Conservation (phyloP, 192 early-diverging fungal species). For the Podila epicladia region DNA sequence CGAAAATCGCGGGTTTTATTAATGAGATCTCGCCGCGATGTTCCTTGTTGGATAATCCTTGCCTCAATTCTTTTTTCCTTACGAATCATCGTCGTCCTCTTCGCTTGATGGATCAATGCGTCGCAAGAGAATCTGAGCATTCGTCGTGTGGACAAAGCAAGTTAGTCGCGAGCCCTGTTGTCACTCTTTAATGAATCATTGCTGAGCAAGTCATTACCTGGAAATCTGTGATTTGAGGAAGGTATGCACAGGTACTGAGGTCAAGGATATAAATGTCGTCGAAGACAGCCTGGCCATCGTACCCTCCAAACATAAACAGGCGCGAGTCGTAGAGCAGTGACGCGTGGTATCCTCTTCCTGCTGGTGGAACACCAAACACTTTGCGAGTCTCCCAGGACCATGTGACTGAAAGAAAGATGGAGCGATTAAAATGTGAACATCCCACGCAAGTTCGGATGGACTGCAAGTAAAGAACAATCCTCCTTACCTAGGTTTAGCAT, state of each 20-base stretch:
- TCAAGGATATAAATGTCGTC: constrained; percentile 87
- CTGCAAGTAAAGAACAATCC: no score
- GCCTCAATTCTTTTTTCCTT: no score
- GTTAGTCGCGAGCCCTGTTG: neutral
- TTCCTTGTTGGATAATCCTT: no score
- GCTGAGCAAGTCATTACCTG: constrained; percentile 13
- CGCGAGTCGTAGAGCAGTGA: constrained; percentile 80
- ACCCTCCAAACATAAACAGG: constrained; percentile 88
- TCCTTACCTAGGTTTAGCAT: constrained; percentile 78
- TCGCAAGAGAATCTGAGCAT: neutral
- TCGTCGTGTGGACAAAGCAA: neutral
- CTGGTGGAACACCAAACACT: constrained; percentile 72
- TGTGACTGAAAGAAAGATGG: constrained; percentile 58
- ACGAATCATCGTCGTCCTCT: constrained; percentile 1
- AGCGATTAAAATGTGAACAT: no score
- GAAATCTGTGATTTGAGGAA: constrained; percentile 91
- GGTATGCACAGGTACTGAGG: constrained; percentile 83
- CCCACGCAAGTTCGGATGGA: no score
- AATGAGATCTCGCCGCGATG: no score
- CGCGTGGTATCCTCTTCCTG: constrained; percentile 84
- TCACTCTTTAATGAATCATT: neutral
- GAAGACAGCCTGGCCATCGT: constrained; percentile 83
- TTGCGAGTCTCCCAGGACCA: constrained; percentile 85
- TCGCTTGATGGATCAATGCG: neutral
- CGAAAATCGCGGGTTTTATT: no score